These are phyloP conservation scores for Wickerhamiella musiphila DNA, from an alignment of 805 yeast genomes.

Conservation along the genomic window DNA sequence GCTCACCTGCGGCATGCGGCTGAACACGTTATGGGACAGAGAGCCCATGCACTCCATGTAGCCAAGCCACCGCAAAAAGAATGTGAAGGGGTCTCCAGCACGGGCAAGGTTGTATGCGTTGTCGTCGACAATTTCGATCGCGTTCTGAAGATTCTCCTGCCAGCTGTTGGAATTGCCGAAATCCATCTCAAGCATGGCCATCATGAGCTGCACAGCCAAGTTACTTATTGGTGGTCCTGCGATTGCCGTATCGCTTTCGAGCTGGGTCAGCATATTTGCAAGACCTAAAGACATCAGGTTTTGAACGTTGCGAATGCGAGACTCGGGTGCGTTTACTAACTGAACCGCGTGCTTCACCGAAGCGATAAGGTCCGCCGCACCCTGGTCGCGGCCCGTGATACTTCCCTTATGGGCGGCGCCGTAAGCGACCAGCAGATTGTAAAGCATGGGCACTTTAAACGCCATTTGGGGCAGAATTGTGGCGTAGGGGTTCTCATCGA, in stretches of 20 bases:
- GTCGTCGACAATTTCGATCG: slow-evolving; percentile 8
- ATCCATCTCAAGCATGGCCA: slow-evolving; percentile 5
- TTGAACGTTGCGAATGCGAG: background rate
- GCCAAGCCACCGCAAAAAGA: slow-evolving; percentile 14
- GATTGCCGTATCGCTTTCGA: too few species aligned
- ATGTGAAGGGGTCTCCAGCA: slow-evolving; percentile 12
- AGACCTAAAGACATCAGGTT: background rate
- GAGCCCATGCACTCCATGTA: slow-evolving; percentile 11
- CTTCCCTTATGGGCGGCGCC: slow-evolving; percentile 10
- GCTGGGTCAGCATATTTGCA: background rate
- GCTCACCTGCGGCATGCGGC: slow-evolving; percentile 3
- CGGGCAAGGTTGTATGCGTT: slow-evolving; percentile 9
- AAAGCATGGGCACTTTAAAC: slow-evolving; percentile 22
- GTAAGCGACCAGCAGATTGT: slow-evolving; percentile 11
- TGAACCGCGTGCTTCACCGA: background rate
- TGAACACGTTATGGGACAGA: slow-evolving; percentile 4
- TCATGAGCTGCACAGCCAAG: background rate
- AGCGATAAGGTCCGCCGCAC: background rate
- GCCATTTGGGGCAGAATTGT: slow-evolving; percentile 53
- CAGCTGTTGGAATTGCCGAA: slow-evolving; percentile 7
- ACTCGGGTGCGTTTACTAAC: too few species aligned
- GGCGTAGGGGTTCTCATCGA: slow-evolving; percentile 48
- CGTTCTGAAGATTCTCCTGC: slow-evolving; percentile 5
- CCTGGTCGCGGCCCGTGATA: background rate
- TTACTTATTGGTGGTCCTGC: too few species aligned